Conservation (phyloP, 2,329 filamentous ascomycete species). For the Aspergillus sp. region DNA sequence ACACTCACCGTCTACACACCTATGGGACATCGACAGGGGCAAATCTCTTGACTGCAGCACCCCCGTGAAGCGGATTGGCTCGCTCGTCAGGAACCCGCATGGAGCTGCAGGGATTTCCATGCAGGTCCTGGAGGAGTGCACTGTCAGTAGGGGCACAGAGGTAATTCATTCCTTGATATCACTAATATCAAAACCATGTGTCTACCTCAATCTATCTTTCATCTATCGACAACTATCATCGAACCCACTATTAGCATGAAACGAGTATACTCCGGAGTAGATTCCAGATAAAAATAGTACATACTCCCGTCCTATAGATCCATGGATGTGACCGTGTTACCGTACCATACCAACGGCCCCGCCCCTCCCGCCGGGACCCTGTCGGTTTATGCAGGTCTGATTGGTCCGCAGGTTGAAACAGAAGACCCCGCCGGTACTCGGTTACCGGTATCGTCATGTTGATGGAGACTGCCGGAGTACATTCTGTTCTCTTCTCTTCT, state of each 20-base stretch:
- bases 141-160: too few relatives aligned
- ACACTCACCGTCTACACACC: neutral
- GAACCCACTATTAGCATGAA: neutral
- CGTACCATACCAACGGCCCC: neutral
- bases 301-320: neutral
- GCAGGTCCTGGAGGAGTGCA: neutral
- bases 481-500: too few relatives aligned
- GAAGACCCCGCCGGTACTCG: neutral
- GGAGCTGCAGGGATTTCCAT: neutral
- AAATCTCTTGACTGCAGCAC: neutral
- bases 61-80: neutral
- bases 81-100: neutral
- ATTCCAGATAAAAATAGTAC: neutral
- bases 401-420: neutral
- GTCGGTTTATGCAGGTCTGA: neutral
- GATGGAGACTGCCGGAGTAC: neutral
- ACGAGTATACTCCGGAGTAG: neutral
- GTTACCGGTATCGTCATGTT: neutral
- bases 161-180: too few relatives aligned
- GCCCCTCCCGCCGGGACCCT: neutral
- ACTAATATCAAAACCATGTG: too few relatives aligned
- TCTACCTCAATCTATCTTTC: too few relatives aligned
- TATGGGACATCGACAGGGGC: neutral
- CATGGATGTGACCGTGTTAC: neutral
- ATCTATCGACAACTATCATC: too few relatives aligned